These are phyloP conservation scores for Umbilicus rupestris DNA, from an alignment of 164 flowering plant genomes.

Conservation along the genomic window DNA sequence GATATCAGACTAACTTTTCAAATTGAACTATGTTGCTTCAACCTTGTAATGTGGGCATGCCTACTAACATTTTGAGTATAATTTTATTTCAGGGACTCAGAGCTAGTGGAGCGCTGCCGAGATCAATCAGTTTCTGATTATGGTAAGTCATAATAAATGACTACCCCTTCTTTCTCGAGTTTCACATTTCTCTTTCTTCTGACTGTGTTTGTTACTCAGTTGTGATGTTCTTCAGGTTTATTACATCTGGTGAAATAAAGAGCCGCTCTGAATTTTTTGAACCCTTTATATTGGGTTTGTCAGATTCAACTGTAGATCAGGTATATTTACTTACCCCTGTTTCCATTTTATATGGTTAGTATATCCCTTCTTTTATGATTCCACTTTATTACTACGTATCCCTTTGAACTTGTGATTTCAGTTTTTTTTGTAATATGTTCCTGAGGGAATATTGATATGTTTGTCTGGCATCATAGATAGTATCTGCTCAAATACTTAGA, in stretches of 20 bases:
- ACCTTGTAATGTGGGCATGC: not conserved
- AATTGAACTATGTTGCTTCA: not conserved
- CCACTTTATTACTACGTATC: not conserved
- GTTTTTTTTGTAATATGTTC: not conserved
- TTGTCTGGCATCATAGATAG: too few relatives aligned
- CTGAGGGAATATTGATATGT: not conserved
- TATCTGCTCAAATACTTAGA: too few relatives aligned
- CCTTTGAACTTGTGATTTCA: not conserved
- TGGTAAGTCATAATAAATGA: constrained; percentile 38
- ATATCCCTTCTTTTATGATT: not conserved
- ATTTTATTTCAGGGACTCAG: constrained; percentile 53
- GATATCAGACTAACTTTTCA: not conserved
- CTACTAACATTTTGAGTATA: not conserved
- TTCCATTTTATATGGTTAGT: not conserved
- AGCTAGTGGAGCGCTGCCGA: constrained; percentile 60
- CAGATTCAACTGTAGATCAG: constrained; percentile 80
- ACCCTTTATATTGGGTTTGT: constrained; percentile 82
- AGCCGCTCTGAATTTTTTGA: constrained; percentile 81
- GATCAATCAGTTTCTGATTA: constrained; percentile 86
- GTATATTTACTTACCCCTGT: constrained; percentile 23
- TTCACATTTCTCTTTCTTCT: constrained; percentile 12
- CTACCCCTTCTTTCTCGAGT: not conserved
- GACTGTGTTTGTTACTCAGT: constrained; percentile 39
- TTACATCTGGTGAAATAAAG: constrained; percentile 86
- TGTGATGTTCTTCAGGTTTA: constrained; percentile 98